Conservation (phyloP, 2,329 filamentous ascomycete genomes). For the Scedosporium dehoogii region DNA sequence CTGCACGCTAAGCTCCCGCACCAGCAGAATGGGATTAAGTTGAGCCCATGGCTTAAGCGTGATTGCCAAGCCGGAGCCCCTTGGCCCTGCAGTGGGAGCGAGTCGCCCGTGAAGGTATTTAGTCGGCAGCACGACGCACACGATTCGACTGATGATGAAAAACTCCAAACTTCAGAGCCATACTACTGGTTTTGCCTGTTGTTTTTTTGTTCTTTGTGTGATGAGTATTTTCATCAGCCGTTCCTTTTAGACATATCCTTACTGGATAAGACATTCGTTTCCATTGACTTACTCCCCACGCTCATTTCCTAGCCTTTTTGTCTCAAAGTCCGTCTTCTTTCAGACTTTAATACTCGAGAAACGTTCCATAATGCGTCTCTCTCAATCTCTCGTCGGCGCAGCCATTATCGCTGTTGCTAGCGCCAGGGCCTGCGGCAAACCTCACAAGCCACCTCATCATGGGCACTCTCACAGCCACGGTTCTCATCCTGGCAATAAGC, state of each 20-base stretch:
- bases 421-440: background rate
- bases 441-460: background rate
- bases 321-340: background rate
- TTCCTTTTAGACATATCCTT: background rate
- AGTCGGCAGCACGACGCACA: too few species aligned
- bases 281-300: background rate
- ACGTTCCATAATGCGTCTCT: background rate
- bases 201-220: background rate
- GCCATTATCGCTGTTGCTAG: background rate
- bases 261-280: background rate
- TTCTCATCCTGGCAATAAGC: background rate
- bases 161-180: background rate
- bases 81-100: too few species aligned
- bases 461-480: background rate
- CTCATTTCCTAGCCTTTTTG: background rate
- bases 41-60: too few species aligned
- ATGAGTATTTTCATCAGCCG: background rate
- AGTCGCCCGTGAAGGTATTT: too few species aligned
- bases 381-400: background rate
- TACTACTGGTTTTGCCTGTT: background rate
- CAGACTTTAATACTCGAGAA: background rate
- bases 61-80: too few species aligned
- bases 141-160: background rate
- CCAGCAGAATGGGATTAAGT: background rate
- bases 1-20: too few species aligned